A percentile compares a stretch with the other conserved stretches of the same genome.
Evolutionary conservation across 2,329 filamentous ascomycete species (phyloP).

Genomic region (Didymella exigua): DNA sequence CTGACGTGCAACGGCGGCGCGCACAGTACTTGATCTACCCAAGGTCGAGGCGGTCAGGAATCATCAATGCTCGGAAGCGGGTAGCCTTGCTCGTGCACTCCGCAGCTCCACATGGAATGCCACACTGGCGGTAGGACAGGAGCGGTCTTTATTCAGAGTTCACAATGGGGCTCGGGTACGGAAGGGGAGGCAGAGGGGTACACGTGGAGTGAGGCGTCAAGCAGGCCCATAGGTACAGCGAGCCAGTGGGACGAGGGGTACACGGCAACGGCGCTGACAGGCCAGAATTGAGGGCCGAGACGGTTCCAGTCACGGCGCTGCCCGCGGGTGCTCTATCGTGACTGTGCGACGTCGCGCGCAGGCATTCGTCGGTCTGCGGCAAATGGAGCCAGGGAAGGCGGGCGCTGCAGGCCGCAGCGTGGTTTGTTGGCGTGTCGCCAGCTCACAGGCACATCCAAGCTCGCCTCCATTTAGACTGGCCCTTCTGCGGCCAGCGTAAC

Average conservation of each 20-base stretch:
- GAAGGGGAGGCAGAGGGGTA: conserved; percentile 10
- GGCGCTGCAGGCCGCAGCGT: conserved; percentile 25
- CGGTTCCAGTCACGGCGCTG: conserved; percentile 33
- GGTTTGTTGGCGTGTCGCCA: conserved; percentile 38
- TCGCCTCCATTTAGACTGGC: conserved; percentile 27
- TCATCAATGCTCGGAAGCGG: conserved; percentile 37
- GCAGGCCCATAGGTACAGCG: conserved; percentile 27
- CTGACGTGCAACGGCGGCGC: conserved; percentile 27
- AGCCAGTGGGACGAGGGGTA: conserved; percentile 22
- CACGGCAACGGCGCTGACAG: background rate
- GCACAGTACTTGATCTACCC: conserved; percentile 19
- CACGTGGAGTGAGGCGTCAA: conserved; percentile 36
- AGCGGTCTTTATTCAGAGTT: conserved; percentile 16
- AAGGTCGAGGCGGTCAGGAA: conserved; percentile 38
- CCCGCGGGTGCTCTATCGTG: conserved; percentile 32
- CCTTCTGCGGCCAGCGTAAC: conserved; percentile 46
- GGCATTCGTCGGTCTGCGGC: conserved; percentile 32
- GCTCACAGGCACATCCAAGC: conserved; percentile 36
- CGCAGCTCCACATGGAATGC: conserved; percentile 30
- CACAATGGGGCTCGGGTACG: conserved; percentile 8
- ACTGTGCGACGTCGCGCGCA: conserved; percentile 38
- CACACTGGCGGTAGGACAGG: conserved; percentile 9
- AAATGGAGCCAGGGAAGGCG: conserved; percentile 31
- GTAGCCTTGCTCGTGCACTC: conserved; percentile 23
- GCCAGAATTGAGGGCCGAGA: conserved; percentile 21